Evolutionary conservation across 352 stramenopile species (phyloP).

Genomic region (Phytophthora pinifolia): DNA sequence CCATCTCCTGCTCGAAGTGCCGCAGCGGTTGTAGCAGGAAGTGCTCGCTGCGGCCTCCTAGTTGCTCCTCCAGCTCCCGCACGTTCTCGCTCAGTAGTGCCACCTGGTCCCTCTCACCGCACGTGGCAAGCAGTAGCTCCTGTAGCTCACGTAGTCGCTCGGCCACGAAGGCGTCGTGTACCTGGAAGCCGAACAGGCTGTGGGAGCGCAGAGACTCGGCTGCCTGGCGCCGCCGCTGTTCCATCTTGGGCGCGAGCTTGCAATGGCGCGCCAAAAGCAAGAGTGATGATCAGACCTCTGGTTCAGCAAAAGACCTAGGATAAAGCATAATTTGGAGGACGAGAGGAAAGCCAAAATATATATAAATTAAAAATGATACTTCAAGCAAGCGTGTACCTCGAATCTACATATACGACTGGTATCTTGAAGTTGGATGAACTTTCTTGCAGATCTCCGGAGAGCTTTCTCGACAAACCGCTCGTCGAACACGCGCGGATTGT

Average conservation of each 20-base stretch:
- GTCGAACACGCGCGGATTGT: neutral
- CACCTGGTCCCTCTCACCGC: slow-evolving; percentile 45
- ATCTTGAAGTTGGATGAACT: too few relatives aligned
- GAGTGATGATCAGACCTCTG: neutral
- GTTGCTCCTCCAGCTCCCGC: slow-evolving; percentile 52
- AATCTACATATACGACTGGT: too few relatives aligned
- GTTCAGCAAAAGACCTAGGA: neutral
- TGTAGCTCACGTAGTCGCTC: slow-evolving; percentile 45
- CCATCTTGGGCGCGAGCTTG: slow-evolving; percentile 20
- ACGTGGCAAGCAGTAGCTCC: slow-evolving; percentile 47
- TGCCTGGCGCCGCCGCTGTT: slow-evolving; percentile 25
- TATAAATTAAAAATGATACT: too few relatives aligned
- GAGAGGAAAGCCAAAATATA: too few relatives aligned
- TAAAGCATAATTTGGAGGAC: too few relatives aligned
- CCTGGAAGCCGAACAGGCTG: slow-evolving; percentile 72
- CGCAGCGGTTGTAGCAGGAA: slow-evolving; percentile 62
- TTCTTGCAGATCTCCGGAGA: neutral
- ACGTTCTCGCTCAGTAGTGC: slow-evolving; percentile 52
- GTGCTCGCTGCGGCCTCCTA: slow-evolving; percentile 34
- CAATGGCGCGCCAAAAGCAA: neutral
- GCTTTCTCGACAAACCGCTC: neutral
- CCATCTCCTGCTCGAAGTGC: slow-evolving; percentile 67
- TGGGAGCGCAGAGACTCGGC: slow-evolving; percentile 31
- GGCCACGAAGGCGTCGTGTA: slow-evolving; percentile 40
- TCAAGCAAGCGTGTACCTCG: too few relatives aligned